phyloP scores from a whole-genome alignment of 345 rosid genomes.

The Brassica carinata region DNA sequence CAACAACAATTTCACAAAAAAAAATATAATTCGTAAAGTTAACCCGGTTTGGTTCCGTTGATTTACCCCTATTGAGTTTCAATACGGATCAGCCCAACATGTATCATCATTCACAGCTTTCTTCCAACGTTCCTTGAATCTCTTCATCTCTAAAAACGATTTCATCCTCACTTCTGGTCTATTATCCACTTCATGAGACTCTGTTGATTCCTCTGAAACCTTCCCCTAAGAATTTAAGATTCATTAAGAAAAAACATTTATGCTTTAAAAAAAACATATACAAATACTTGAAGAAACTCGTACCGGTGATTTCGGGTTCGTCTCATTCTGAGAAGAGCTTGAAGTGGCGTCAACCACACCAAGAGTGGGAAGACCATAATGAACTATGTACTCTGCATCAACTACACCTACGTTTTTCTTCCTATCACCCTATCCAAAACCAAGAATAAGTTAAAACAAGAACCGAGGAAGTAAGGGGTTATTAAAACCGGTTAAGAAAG shows the following conservation, averaged over 20 bases:
- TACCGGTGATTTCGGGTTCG: conserved; percentile 30
- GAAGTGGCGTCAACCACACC: conserved; percentile 55
- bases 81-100: conserved; percentile 90
- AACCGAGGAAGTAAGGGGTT: neutral
- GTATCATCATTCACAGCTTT: conserved; percentile 58
- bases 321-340: conserved; percentile 25
- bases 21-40: neutral
- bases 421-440: conserved; percentile 67
- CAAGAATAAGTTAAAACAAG: neutral
- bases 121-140: conserved; percentile 71
- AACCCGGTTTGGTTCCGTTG: conserved; percentile 22
- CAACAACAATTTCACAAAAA: conserved; percentile 3
- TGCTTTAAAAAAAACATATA: conserved; percentile 17
- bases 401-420: conserved; percentile 87
- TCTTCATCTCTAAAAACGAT: conserved; percentile 73
- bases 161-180: conserved; percentile 78
- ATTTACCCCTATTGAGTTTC: neutral
- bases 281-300: neutral
- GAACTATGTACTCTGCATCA: conserved; percentile 85
- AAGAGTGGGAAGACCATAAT: conserved; percentile 80
- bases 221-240: neutral
- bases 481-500: neutral
- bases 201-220: conserved; percentile 50
- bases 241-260: neutral
- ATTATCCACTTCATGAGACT: conserved; percentile 50